A percentile compares a stretch with the other conserved stretches of the same genome.
Evolutionary conservation across 2,329 filamentous ascomycete species (phyloP).

Genomic region (Ophiostoma himal-ulmi): DNA sequence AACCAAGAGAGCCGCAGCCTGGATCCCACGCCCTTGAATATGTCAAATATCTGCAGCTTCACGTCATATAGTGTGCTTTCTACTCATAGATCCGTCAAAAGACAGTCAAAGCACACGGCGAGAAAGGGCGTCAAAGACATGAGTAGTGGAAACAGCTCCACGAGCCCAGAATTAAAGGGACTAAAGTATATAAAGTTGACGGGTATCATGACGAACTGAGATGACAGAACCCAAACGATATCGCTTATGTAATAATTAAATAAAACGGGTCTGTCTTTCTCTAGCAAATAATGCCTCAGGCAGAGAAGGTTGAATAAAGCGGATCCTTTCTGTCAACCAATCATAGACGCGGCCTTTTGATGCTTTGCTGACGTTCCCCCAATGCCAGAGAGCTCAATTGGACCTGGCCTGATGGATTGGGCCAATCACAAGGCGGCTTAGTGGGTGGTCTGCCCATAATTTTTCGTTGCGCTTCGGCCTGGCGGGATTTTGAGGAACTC

Average conservation of each 20-base stretch:
- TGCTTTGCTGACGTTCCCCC: constrained; percentile 18
- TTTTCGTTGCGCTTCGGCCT: constrained; percentile 23
- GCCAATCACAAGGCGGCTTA: constrained; percentile 2
- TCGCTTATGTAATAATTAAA: neutral
- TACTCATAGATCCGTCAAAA: neutral
- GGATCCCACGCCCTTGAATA: neutral
- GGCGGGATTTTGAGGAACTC: constrained; percentile 28
- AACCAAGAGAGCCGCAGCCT: neutral
- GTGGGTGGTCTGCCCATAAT: constrained; percentile 2
- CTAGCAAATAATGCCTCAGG: constrained; percentile 21
- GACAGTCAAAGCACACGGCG: neutral
- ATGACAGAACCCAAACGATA: no score
- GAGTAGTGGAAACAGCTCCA: neutral
- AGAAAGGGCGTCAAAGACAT: constrained; percentile 4
- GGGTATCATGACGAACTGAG: neutral
- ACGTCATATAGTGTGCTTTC: neutral
- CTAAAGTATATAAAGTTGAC: neutral
- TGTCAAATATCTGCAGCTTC: neutral
- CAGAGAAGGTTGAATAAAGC: neutral
- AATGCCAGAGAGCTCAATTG: constrained; percentile 16
- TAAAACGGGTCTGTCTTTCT: neutral
- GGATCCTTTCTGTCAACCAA: constrained; percentile 23
- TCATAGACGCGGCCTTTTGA: constrained; percentile 24
- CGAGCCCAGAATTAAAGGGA: neutral
- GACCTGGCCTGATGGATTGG: neutral